Percentiles rank a stretch among this genome's conserved stretches.
phyloP scores from a whole-genome alignment of 2,329 filamentous ascomycete genomes.

The Epichloe sylvatica region DNA sequence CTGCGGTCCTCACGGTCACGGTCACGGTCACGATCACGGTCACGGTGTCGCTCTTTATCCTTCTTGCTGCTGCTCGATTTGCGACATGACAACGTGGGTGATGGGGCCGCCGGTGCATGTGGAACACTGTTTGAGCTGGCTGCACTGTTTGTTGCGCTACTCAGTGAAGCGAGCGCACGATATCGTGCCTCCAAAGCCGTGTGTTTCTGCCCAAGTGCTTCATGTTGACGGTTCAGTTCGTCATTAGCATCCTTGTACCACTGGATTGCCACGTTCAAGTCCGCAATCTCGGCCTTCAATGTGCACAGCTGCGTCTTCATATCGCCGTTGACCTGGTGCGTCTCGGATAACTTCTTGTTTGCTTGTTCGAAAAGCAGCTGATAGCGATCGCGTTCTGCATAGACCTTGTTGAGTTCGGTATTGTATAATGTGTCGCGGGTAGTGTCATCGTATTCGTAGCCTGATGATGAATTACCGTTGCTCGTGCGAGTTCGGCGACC shows the following conservation, averaged over 20 bases:
- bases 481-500: slow-evolving; percentile 6
- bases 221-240: slow-evolving; percentile 9
- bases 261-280: neutral
- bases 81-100: slow-evolving; percentile 14
- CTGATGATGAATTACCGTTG: neutral
- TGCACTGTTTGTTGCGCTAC: neutral
- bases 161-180: slow-evolving; percentile 10
- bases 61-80: slow-evolving; percentile 15
- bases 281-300: neutral
- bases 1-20: slow-evolving; percentile 16
- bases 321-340: slow-evolving; percentile 9
- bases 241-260: slow-evolving; percentile 10
- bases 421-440: slow-evolving; percentile 9
- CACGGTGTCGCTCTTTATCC: neutral
- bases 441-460: slow-evolving; percentile 8
- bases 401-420: slow-evolving; percentile 13
- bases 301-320: slow-evolving; percentile 8
- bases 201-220: slow-evolving; percentile 16
- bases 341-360: slow-evolving; percentile 17
- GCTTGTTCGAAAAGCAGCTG: slow-evolving; percentile 15
- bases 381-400: slow-evolving; percentile 13
- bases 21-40: slow-evolving; percentile 8
- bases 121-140: neutral
- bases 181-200: slow-evolving; percentile 17
- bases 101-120: slow-evolving; percentile 6